These are phyloP conservation scores for Oryza meyeriana DNA, from an alignment of 176 grass and related monocot species.

Conservation along the genomic window DNA sequence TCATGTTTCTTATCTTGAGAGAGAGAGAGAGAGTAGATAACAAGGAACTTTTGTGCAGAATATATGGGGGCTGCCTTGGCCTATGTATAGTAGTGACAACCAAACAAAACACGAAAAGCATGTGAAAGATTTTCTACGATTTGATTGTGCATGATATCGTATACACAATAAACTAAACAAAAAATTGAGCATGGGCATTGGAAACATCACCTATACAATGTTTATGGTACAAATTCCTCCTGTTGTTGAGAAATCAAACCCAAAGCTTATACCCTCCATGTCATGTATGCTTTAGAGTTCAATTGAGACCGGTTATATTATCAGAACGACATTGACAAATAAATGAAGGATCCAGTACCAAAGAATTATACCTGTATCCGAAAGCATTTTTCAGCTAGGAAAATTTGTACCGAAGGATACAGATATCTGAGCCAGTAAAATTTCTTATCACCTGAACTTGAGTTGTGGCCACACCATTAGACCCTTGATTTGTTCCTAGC, in stretches of 20 bases:
- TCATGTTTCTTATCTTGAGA: too few relatives aligned
- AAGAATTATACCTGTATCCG: too few relatives aligned
- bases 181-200: not conserved
- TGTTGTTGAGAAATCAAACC: not conserved
- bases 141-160: not conserved
- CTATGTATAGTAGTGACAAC: not conserved
- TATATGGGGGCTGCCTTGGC: not conserved
- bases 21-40: not conserved
- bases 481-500: not conserved
- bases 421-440: too few relatives aligned
- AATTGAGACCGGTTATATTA: not conserved
- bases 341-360: too few relatives aligned
- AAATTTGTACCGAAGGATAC: too few relatives aligned
- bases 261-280: not conserved
- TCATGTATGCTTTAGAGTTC: not conserved
- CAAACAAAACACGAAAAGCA: not conserved
- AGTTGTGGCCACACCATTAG: not conserved
- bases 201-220: not conserved
- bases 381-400: too few relatives aligned
- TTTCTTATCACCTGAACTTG: too few relatives aligned
- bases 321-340: too few relatives aligned
- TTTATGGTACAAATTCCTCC: not conserved
- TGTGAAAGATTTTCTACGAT: not conserved
- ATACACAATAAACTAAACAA: not conserved
- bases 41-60: not conserved